Conservation (phyloP, 768 basidiomycete genomes). For the Xerocomellus intermedius region DNA sequence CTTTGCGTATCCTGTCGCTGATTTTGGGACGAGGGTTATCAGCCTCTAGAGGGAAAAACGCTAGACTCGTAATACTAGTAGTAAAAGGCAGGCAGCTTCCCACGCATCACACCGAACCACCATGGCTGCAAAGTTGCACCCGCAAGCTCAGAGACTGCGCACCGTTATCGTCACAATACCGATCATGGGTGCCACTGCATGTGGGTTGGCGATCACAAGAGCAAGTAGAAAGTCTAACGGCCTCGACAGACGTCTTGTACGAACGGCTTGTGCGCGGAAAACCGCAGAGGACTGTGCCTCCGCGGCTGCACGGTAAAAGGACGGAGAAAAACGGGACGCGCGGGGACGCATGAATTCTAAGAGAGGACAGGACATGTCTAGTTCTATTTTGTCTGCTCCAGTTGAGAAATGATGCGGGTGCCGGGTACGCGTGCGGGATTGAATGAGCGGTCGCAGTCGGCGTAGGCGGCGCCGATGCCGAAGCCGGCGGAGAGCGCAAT, state of each 20-base stretch:
- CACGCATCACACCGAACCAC: not conserved
- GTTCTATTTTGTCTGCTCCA: slow-evolving; percentile 25
- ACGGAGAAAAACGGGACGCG: slow-evolving; percentile 21
- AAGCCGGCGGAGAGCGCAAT: slow-evolving; percentile 85
- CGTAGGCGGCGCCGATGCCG: slow-evolving; percentile 82
- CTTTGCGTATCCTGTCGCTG: slow-evolving; percentile 43
- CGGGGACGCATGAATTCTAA: slow-evolving; percentile 7
- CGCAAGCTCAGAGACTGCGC: slow-evolving; percentile 44
- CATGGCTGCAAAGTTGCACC: slow-evolving; percentile 38
- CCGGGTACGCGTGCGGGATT: slow-evolving; percentile 88
- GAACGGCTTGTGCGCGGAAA: slow-evolving; percentile 59
- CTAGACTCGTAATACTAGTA: too few species aligned
- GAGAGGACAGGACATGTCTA: too few species aligned
- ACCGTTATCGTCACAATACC: slow-evolving; percentile 64
- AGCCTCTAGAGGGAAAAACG: too few species aligned
- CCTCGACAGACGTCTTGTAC: slow-evolving; percentile 56
- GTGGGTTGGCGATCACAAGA: slow-evolving; percentile 41
- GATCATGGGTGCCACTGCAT: slow-evolving; percentile 61
- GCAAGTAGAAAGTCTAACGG: slow-evolving; percentile 5
- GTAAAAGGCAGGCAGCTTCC: too few species aligned
- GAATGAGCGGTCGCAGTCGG: slow-evolving; percentile 92
- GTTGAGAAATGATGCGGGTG: slow-evolving; percentile 61
- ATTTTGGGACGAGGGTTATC: slow-evolving; percentile 54
- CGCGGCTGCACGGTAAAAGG: slow-evolving; percentile 3
- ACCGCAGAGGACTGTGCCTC: slow-evolving; percentile 41